These are phyloP conservation scores for Adansonia gregorii DNA, from an alignment of 441 rosid genomes.

Conservation along the genomic window DNA sequence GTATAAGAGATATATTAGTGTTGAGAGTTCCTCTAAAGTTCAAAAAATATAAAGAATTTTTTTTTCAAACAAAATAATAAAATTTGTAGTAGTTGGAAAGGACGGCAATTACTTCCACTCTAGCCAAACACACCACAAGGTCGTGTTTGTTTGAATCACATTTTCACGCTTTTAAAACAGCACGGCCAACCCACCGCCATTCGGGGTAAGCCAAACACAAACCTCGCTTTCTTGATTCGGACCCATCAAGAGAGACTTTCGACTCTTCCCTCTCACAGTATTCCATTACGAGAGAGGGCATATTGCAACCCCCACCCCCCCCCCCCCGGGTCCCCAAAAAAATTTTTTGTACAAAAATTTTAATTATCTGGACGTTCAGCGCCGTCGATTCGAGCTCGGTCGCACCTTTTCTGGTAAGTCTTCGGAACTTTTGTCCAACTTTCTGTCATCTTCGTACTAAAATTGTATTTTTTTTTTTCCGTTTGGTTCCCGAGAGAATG, in stretches of 20 bases:
- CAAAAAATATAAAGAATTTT: not conserved
- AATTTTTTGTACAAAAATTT: not conserved
- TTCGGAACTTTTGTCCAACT: not conserved
- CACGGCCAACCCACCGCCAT: not conserved
- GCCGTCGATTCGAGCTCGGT: constrained; percentile 19
- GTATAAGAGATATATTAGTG: too few species aligned
- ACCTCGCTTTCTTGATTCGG: not conserved
- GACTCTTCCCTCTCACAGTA: not conserved
- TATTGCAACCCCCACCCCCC: not conserved
- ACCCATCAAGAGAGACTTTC: constrained; percentile 9
- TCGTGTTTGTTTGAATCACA: constrained; percentile 13
- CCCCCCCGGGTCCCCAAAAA: not conserved
- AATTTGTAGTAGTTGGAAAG: not conserved
- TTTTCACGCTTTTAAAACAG: not conserved
- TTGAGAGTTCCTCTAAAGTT: too few species aligned
- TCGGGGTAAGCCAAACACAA: constrained; percentile 16
- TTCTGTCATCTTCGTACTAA: not conserved
- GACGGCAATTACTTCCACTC: not conserved
- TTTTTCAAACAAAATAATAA: not conserved
- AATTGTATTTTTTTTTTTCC: not conserved
- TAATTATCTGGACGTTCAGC: not conserved
- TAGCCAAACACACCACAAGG: not conserved
- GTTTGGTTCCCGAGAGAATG: constrained; percentile 17
- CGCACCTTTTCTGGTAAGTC: constrained; percentile 25
- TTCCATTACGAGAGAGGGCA: constrained; percentile 22